phyloP scores from a whole-genome alignment of 768 basidiomycete species.

The Amanita pallidorosea region DNA sequence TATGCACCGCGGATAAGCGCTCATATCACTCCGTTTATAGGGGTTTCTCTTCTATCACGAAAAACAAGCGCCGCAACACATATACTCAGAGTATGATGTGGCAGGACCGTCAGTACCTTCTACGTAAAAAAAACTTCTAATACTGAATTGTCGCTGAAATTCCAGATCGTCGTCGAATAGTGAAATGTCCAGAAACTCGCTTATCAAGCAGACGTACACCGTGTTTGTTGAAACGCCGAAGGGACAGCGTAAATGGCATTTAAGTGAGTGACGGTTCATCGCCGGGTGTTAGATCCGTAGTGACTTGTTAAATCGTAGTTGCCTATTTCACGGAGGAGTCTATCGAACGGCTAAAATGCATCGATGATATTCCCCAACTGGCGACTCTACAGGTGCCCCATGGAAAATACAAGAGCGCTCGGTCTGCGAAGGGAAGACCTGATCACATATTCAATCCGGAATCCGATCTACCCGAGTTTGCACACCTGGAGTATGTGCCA shows the following conservation, averaged over 20 bases:
- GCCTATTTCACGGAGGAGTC: constrained; percentile 75
- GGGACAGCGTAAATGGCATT: constrained; percentile 73
- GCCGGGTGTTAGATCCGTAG: not conserved
- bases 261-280: constrained; percentile 37
- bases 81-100: constrained; percentile 37
- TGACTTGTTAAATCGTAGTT: constrained; percentile 28
- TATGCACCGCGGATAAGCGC: not conserved
- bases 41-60: constrained; percentile 78
- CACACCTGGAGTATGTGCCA: constrained; percentile 34
- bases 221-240: constrained; percentile 59
- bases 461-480: constrained; percentile 23
- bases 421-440: constrained; percentile 47
- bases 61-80: constrained; percentile 43
- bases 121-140: not conserved
- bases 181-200: constrained; percentile 25
- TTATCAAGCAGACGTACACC: constrained; percentile 78
- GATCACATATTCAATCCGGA: constrained; percentile 40
- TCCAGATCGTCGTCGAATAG: constrained; percentile 17
- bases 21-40: constrained; percentile 20
- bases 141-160: not conserved
- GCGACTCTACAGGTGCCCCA: constrained; percentile 46
- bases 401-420: constrained; percentile 62
- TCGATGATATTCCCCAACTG: constrained; percentile 51
- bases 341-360: constrained; percentile 43
- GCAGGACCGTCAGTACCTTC: constrained; percentile 14